Evolutionary conservation across 2,329 filamentous ascomycete species (phyloP).

Genomic region (Verticillium longisporum): DNA sequence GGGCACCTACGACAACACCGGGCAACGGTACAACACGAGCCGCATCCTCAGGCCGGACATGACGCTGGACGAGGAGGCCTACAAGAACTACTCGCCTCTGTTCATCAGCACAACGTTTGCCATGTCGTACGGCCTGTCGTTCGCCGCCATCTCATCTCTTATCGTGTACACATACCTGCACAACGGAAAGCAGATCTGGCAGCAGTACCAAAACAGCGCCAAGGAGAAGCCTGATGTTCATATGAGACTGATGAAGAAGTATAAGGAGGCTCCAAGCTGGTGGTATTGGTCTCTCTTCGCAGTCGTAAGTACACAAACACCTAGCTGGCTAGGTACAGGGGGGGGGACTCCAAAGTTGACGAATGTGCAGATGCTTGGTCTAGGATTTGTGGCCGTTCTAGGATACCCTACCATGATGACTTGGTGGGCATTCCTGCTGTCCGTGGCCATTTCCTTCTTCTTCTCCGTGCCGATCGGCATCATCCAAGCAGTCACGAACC

Average conservation of each 20-base stretch:
- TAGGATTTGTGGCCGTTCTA: conserved; percentile 48
- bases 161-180: conserved; percentile 63
- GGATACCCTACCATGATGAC: conserved; percentile 60
- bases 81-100: conserved; percentile 60
- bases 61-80: conserved; percentile 56
- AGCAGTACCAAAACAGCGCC: conserved; percentile 52
- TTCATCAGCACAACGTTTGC: conserved; percentile 69
- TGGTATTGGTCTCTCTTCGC: conserved; percentile 56
- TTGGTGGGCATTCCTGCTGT: conserved; percentile 67
- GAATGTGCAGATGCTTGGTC: conserved; percentile 37
- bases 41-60: conserved; percentile 55
- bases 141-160: conserved; percentile 63
- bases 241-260: conserved; percentile 58
- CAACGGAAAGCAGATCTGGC: conserved; percentile 60
- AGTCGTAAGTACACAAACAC: conserved; percentile 29
- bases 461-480: conserved; percentile 64
- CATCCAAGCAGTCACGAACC: conserved; percentile 63
- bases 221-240: conserved; percentile 56
- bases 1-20: conserved; percentile 66
- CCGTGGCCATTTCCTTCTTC: conserved; percentile 55
- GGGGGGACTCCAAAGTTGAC: background rate
- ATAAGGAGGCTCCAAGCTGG: conserved; percentile 56
- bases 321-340: no score
- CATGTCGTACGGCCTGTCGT: conserved; percentile 63
- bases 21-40: conserved; percentile 54